Base-by-base conservation (phyloP, 345 rosid species). In the Heritiera littoralis region DNA sequence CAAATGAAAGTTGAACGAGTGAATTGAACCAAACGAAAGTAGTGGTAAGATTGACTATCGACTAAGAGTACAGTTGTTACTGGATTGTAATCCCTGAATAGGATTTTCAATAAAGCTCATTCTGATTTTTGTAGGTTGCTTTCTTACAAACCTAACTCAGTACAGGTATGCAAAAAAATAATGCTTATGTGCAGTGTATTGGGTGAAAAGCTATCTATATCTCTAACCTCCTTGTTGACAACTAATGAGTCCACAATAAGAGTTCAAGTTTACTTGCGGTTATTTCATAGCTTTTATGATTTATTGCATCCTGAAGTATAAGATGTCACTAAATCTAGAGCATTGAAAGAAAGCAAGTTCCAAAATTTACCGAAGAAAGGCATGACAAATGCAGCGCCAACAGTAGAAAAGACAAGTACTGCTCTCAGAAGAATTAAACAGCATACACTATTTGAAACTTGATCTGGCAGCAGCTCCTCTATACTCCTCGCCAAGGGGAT, bases 401-500 rank as follows among this genome's bases (percentile, higher is more conserved):
- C 97, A 45, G 99, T 82, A 72, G 98, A 95, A 75, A 89, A 78
- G 15, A 95, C 98, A 14, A 95, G 93, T 48, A 65, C 81, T 63
- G 95, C 84, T 83, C 99, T 90, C 60, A 95, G 89, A 76, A 92
- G 87, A 83, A 85, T 48, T 82, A 85, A 92, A 60, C 94, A 87
- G 93, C 90, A 89, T 66, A 80, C 23, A 78, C 77, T 91, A 77
- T 83, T 89, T 9, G 91, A 54, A 71, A 91, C 63, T 79, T 85
- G 63, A 66, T 54, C 66, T 0, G 98, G 99, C 84, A 95, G 83
- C 49, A 95, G 86, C 86, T 95, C 99, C 85, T 95, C 99, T 83
- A 95, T 89, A 81, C 99, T 76, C 83, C 96, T 90, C 18, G 94
- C 98, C 63, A 95, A 82, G 18, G 99, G 99, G 78, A 88, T 92